Evolutionary conservation across 169 alveolate species (phyloP).

Genomic region (Eimeria acervulina): DNA sequence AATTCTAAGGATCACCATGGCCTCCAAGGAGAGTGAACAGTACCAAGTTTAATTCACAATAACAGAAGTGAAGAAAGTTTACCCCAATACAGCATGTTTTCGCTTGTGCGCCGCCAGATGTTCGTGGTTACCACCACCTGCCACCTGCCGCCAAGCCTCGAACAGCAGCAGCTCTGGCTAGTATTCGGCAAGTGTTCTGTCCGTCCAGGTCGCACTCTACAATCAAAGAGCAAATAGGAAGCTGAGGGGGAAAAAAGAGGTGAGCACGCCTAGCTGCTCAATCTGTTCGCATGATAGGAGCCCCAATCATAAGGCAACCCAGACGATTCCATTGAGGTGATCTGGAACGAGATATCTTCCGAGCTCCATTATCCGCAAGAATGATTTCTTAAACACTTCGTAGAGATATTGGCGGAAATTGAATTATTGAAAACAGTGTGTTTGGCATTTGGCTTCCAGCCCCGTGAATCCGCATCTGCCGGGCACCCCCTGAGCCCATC

Average conservation of each 20-base stretch:
- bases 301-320: no score
- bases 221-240: no score
- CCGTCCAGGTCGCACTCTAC: no score
- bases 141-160: no score
- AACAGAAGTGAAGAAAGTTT: no score
- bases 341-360: background rate
- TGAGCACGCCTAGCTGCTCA: background rate
- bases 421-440: background rate
- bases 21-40: background rate
- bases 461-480: conserved; percentile 18
- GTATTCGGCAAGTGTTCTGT: no score
- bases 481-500: conserved; percentile 36
- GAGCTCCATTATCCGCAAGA: background rate
- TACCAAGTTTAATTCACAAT: background rate
- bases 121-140: no score
- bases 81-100: background rate
- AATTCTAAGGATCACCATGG: background rate
- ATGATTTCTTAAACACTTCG: background rate
- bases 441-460: background rate
- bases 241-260: background rate
- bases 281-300: background rate
- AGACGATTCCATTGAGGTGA: background rate
- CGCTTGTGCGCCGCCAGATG: no score
- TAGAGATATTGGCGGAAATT: background rate
- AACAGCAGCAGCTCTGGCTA: no score